A percentile compares a stretch with the other conserved stretches of the same genome.
Conservation (phyloP, 495 filamentous ascomycete species). For the Aspergillus sclerotioniger region DNA sequence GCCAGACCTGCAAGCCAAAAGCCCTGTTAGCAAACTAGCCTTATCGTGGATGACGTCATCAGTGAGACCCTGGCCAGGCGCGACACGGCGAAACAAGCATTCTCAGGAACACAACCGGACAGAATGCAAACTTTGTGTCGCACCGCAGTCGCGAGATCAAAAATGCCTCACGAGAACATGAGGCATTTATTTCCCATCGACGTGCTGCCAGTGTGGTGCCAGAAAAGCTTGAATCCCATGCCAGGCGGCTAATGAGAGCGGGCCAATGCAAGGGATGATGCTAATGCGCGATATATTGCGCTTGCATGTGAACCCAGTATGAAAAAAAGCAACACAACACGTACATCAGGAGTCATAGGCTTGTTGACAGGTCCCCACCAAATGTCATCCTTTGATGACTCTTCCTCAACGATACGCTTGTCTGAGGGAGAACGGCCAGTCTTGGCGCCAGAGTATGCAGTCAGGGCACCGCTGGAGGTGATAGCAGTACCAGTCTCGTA, state of each 20-base stretch:
- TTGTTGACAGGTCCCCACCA: constrained; percentile 99
- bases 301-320: background rate
- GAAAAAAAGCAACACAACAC: constrained; percentile 32
- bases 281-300: constrained; percentile 6
- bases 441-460: constrained; percentile 96
- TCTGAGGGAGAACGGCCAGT: constrained; percentile 95
- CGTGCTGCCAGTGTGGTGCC: background rate
- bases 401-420: constrained; percentile 95
- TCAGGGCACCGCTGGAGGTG: constrained; percentile 90
- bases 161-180: constrained; percentile 25
- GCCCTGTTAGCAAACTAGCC: constrained; percentile 23
- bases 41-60: constrained; percentile 37
- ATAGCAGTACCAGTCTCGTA: constrained; percentile 98
- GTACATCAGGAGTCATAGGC: constrained; percentile 96
- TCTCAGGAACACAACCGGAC: constrained; percentile 5
- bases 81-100: background rate
- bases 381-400: constrained; percentile 81
- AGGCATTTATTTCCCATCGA: constrained; percentile 15
- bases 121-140: constrained; percentile 5
- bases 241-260: constrained; percentile 27
- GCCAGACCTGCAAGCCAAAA: constrained; percentile 75
- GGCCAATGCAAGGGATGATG: constrained; percentile 23
- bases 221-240: constrained; percentile 34
- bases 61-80: constrained; percentile 24
- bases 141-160: constrained; percentile 16